phyloP scores from a whole-genome alignment of 2,329 filamentous ascomycete genomes.

The Fusarium lyarnte region DNA sequence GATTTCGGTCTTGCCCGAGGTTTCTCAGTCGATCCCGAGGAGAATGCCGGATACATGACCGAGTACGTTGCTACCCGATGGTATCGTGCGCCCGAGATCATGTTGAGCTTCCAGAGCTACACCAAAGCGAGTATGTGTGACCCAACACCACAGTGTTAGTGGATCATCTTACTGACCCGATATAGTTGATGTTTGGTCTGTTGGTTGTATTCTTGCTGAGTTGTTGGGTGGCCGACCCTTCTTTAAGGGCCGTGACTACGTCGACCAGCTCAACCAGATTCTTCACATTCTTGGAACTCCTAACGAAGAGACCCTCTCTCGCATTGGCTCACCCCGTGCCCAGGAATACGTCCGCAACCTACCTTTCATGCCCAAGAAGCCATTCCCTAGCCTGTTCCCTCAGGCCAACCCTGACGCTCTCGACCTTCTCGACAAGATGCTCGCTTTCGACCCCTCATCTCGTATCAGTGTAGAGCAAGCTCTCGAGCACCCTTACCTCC shows the following conservation, averaged over 20 bases:
- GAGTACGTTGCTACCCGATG: conserved; percentile 98
- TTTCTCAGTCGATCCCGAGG: conserved; percentile 96
- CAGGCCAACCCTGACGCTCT: conserved; percentile 96
- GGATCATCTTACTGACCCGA: conserved; percentile 15
- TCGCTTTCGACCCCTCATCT: conserved; percentile 93
- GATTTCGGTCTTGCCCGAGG: conserved; percentile 97
- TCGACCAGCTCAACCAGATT: conserved; percentile 99
- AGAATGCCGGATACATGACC: conserved; percentile 99
- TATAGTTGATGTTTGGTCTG: conserved; percentile 97
- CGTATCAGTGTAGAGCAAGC: conserved; percentile 95
- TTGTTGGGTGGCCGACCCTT: conserved; percentile 95
- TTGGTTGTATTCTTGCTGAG: conserved; percentile 96
- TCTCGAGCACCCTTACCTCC: conserved; percentile 93
- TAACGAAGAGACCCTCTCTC: conserved; percentile 90
- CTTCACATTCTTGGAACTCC: conserved; percentile 97
- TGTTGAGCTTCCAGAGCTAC: conserved; percentile 99
- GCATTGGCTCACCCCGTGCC: conserved; percentile 93
- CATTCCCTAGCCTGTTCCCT: conserved; percentile 88
- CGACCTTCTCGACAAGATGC: conserved; percentile 95
- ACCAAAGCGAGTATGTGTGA: conserved; percentile 94
- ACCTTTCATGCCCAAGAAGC: conserved; percentile 92
- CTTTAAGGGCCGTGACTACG: conserved; percentile 99
- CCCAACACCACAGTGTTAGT: neutral
- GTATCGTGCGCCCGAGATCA: conserved; percentile 96
- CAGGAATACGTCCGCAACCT: conserved; percentile 99